Conservation (phyloP, 2,329 filamentous ascomycete species). For the Colletotrichum acutatum region DNA sequence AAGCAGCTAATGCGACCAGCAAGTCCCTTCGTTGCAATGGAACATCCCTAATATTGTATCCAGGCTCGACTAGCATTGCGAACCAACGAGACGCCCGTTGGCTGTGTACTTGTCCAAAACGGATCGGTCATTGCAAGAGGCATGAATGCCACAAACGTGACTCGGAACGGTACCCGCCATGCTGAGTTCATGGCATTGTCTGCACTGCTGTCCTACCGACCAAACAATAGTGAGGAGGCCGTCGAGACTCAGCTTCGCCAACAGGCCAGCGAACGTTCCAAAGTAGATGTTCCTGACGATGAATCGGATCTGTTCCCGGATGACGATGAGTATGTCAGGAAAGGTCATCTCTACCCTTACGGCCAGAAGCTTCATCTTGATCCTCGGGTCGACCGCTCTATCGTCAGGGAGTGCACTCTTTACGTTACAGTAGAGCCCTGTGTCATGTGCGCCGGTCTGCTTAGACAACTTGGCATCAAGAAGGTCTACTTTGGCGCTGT, state of each 20-base stretch:
- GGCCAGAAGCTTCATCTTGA: constrained; percentile 67
- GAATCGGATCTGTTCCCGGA: constrained; percentile 43
- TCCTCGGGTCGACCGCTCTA: constrained; percentile 70
- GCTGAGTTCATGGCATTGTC: constrained; percentile 92
- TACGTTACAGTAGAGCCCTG: constrained; percentile 99
- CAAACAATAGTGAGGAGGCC: constrained; percentile 35
- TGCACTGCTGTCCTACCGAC: constrained; percentile 60
- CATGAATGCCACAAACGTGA: constrained; percentile 97
- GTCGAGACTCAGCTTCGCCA: constrained; percentile 14
- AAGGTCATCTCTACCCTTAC: constrained; percentile 69
- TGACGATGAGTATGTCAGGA: constrained; percentile 64
- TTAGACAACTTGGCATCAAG: constrained; percentile 88
- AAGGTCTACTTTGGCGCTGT: constrained; percentile 94
- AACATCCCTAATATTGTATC: not conserved
- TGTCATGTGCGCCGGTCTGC: constrained; percentile 96
- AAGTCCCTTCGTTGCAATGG: not conserved
- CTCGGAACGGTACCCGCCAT: constrained; percentile 90
- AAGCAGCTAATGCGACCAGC: constrained; percentile 41
- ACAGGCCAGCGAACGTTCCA: constrained; percentile 35
- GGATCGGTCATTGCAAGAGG: constrained; percentile 85
- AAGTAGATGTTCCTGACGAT: constrained; percentile 28
- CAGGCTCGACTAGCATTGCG: constrained; percentile 87
- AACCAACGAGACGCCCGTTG: constrained; percentile 94
- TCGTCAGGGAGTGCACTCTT: constrained; percentile 78
- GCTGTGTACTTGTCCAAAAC: constrained; percentile 89